phyloP scores from a whole-genome alignment of 2,329 filamentous ascomycete species.

The Phialophora chinensis region DNA sequence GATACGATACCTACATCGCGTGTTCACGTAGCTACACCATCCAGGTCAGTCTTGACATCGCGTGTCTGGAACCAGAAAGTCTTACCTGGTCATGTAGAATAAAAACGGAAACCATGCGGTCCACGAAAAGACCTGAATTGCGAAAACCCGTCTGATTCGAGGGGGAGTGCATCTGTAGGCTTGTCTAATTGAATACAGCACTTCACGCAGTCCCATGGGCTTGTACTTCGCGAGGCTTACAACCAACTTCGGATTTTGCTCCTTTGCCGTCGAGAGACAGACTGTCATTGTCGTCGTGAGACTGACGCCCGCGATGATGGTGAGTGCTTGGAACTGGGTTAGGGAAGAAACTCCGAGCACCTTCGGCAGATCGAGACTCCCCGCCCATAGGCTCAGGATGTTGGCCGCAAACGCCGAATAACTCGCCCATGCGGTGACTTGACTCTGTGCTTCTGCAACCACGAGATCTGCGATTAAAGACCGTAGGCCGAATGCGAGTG shows the following conservation, averaged over 20 bases:
- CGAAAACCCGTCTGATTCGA: constrained; percentile 2
- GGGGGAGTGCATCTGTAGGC: not conserved
- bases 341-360: not conserved
- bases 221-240: no score
- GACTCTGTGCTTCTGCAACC: constrained; percentile 9
- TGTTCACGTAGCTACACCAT: constrained; percentile 6
- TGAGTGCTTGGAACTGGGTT: constrained; percentile 7
- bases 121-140: constrained; percentile 4
- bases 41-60: not conserved
- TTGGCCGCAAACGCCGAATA: constrained; percentile 4
- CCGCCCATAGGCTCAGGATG: constrained; percentile 3
- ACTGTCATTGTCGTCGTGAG: not conserved
- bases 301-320: not conserved
- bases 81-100: constrained; percentile 13
- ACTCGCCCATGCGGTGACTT: constrained; percentile 1
- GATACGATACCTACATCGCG: constrained; percentile 4
- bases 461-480: constrained; percentile 7
- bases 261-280: not conserved
- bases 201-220: not conserved
- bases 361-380: constrained; percentile 3
- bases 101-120: constrained; percentile 5
- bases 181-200: not conserved
- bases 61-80: not conserved
- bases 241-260: not conserved
- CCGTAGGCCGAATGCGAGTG: constrained; percentile 9